A percentile compares a stretch with the other conserved stretches of the same genome.
phyloP scores from a whole-genome alignment of 73 alveolate species.

The Paraurostyla sp. region DNA sequence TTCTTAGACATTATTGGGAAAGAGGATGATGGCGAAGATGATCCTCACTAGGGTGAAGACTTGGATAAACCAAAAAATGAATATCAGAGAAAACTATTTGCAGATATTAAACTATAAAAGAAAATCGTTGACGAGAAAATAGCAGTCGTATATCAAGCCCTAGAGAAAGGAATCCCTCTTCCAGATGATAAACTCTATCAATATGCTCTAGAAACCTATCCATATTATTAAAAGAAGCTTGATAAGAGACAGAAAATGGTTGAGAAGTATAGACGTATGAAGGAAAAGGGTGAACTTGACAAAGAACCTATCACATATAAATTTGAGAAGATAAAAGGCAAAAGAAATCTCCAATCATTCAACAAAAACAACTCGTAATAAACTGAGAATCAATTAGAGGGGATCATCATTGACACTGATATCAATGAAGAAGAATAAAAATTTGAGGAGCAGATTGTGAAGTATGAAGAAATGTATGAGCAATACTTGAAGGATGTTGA shows the following conservation, averaged over 20 bases:
- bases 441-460: slow-evolving; percentile 11
- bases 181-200: slow-evolving; percentile 28
- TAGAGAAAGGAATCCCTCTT: slow-evolving; percentile 58
- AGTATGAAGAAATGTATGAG: neutral
- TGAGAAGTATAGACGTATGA: neutral
- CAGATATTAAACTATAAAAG: neutral
- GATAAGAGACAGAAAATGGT: neutral
- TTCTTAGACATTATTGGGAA: neutral
- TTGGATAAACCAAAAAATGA: neutral
- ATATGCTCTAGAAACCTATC: neutral
- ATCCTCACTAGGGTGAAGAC: neutral
- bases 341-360: neutral
- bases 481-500: slow-evolving; percentile 6
- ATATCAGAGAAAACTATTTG: neutral
- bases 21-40: neutral
- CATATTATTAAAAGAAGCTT: slow-evolving; percentile 29
- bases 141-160: neutral
- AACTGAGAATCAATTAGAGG: neutral
- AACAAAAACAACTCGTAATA: too few relatives aligned
- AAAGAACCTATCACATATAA: neutral
- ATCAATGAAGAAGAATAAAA: neutral
- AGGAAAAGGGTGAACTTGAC: neutral
- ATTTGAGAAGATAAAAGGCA: slow-evolving; percentile 30
- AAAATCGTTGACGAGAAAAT: slow-evolving; percentile 40
- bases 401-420: neutral